Percentiles rank a stretch among this genome's conserved stretches.
Evolutionary conservation across 768 basidiomycete genomes (phyloP).

Genomic region (Tricholoma flavovirens): DNA sequence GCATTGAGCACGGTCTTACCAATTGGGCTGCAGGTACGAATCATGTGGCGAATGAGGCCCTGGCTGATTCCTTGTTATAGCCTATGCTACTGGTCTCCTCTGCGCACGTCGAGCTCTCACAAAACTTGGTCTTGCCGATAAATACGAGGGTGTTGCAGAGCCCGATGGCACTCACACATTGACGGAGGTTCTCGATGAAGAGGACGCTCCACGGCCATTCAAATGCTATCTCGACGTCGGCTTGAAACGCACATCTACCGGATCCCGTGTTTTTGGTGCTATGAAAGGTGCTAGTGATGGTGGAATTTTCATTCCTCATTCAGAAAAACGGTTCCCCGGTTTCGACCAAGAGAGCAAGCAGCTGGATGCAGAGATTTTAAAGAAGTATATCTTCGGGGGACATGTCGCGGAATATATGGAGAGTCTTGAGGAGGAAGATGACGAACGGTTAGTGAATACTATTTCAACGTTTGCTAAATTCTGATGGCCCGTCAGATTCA

Average conservation of each 20-base stretch:
- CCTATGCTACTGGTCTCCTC: constrained; percentile 96
- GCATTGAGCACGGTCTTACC: constrained; percentile 96
- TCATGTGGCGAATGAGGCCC: neutral
- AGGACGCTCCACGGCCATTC: constrained; percentile 97
- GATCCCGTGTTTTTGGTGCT: constrained; percentile 95
- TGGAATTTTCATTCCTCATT: constrained; percentile 97
- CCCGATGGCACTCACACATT: constrained; percentile 81
- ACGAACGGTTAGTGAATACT: constrained; percentile 64
- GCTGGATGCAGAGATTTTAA: constrained; percentile 89
- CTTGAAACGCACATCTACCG: constrained; percentile 95
- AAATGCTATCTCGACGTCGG: constrained; percentile 99
- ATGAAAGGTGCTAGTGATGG: constrained; percentile 98
- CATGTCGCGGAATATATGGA: constrained; percentile 99
- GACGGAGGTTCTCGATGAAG: constrained; percentile 84
- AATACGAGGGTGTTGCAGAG: constrained; percentile 92
- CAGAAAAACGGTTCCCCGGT: constrained; percentile 96
- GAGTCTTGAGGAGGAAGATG: constrained; percentile 98
- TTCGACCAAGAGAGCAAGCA: constrained; percentile 91
- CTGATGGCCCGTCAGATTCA: constrained; percentile 56
- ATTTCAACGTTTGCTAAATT: neutral
- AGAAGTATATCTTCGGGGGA: constrained; percentile 97
- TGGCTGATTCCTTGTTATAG: constrained; percentile 30
- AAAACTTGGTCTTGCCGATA: constrained; percentile 95
- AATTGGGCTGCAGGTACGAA: constrained; percentile 92
- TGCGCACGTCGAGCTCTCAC: constrained; percentile 90